Evolutionary conservation across 495 filamentous ascomycete species (phyloP), one percentile per base, ranked within the genome.

Genomic region (Lasiosphaeria hispida): DNA sequence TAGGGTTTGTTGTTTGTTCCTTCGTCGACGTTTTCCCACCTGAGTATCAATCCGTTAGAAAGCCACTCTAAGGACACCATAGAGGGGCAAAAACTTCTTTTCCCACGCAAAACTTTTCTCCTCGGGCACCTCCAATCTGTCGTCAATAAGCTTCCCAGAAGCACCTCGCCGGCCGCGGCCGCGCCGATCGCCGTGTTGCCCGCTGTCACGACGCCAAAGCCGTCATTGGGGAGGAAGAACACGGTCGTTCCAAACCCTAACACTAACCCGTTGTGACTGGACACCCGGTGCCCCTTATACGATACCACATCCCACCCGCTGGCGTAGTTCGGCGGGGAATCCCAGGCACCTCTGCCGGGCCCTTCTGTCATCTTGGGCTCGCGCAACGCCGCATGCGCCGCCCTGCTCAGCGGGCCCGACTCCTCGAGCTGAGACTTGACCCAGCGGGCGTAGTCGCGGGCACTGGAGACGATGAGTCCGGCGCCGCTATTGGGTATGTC

Each of bases 361-460:
- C 59, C 43, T 30, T 71, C 59, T 10, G 79, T 57, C 0, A 64
- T 66, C 10, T 76, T 70, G 0, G 75, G 72, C 7, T 57, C 55
- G n/a, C 67, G 67, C 10, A 84, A 40, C 6, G 68, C 66, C 23
- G 66, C 65, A 43, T 79, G 72, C 1, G 67, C 75, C 35, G 67
- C 63, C 53, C 45, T 49, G 13, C 71, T 66, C 4, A 77, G 49
- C 1, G 75, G 74, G 2, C 60, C 61, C 1, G 63, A 56, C 39
- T 65, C 58, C 10, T 48, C 38, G 7, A 75, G 48, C 34, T 70
- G 44, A 10, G 65, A 69, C 9, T 67, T 66, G 3, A 83, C 40
- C 80, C 80, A 85, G 13, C 68, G 72, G 0, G 76, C 65, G 47
- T 83, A 85, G 49, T 85, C 82, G 1, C 72, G 58, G 4, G 82